Evolutionary conservation across 441 rosid species (phyloP), one percentile per base, ranked within the genome.

Genomic region (Erysimum cheiri): DNA sequence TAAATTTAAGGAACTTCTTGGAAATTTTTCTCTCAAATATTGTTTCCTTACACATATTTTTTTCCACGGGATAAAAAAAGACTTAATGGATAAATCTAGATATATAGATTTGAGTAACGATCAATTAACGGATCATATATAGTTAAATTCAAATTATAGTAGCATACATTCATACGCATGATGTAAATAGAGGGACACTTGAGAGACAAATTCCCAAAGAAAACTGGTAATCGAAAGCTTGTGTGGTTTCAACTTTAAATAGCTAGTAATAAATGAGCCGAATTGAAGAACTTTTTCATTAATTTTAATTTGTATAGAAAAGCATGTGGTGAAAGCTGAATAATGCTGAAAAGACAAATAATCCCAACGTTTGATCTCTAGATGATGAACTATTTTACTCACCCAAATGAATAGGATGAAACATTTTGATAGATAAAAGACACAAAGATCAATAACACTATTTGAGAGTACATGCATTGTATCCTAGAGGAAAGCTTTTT

Each of bases 241-340:
- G 50, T 52, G 50, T 58, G 39, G 60, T 53, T 66, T 60, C 77
- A 50, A 52, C 46, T 40, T 60, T 66, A 13, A 68, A 53, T 67
- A n/a, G 24, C 24, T 31, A 26, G 73, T 36, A 60, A 60, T 67
- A 62, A 67, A 60, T 74, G 72, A 69, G 59, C 26, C 24, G 57
- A 58, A 48, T 15, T 15, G 57, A 58, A 65, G 39, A 67, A 65
- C 44, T 64, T 43, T 37, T 19, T 31, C 32, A 39, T 31, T 41
- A 44, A 14, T 26, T 28, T 79, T 64, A 74, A 70, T 70, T 64
- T 67, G 52, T 71, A 72, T 48, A 36, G 35, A 33, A 33, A 59
- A 31, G 22, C 78, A 76, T 76, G 68, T 78, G 72, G 79, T 71
- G 68, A 77, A 72, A 73, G 83, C 43, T 73, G 58, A 54, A 8